Percentiles rank a stretch among this genome's conserved stretches.
Evolutionary conservation across 2,329 filamentous ascomycete species (phyloP).

Genomic region (Epichloe gansuensis): DNA sequence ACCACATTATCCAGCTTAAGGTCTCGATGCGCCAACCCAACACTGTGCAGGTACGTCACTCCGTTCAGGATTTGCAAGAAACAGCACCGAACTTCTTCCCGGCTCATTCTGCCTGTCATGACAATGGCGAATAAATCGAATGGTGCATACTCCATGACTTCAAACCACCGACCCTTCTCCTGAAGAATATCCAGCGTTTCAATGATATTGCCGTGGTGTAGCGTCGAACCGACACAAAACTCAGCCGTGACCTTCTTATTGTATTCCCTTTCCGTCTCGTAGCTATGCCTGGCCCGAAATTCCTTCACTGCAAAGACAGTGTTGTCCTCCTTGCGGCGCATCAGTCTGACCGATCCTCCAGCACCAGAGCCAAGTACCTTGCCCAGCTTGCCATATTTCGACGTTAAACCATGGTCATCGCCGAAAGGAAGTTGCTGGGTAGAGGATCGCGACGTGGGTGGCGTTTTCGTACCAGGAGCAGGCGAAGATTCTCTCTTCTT

Average conservation of each 20-base stretch:
- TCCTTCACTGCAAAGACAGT: slow-evolving; percentile 97
- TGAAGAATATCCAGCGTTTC: slow-evolving; percentile 95
- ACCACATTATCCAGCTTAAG: slow-evolving; percentile 97
- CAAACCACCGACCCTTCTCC: slow-evolving; percentile 89
- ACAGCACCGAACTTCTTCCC: slow-evolving; percentile 79
- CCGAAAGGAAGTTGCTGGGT: slow-evolving; percentile 68
- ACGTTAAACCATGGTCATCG: slow-evolving; percentile 80
- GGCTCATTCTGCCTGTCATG: slow-evolving; percentile 95
- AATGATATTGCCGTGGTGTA: slow-evolving; percentile 97
- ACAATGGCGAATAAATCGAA: slow-evolving; percentile 95
- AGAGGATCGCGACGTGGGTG: slow-evolving; percentile 32
- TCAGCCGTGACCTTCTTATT: slow-evolving; percentile 97
- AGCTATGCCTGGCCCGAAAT: slow-evolving; percentile 81
- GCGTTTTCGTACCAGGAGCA: slow-evolving; percentile 39
- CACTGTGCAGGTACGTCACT: slow-evolving; percentile 86
- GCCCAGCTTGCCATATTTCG: slow-evolving; percentile 92
- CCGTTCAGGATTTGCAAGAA: slow-evolving; percentile 93
- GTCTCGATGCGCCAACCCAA: slow-evolving; percentile 90
- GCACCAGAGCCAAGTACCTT: slow-evolving; percentile 89
- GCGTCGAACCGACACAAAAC: slow-evolving; percentile 92
- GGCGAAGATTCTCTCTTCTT: slow-evolving; percentile 57
- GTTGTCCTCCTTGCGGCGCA: slow-evolving; percentile 86
- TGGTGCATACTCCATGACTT: slow-evolving; percentile 98
- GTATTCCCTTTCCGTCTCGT: slow-evolving; percentile 91
- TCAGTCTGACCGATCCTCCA: slow-evolving; percentile 83